A percentile compares a stretch with the other conserved stretches of the same genome.
Evolutionary conservation across 2,329 filamentous ascomycete genomes (phyloP).

Genomic region (Pezicula neosporulosa): DNA sequence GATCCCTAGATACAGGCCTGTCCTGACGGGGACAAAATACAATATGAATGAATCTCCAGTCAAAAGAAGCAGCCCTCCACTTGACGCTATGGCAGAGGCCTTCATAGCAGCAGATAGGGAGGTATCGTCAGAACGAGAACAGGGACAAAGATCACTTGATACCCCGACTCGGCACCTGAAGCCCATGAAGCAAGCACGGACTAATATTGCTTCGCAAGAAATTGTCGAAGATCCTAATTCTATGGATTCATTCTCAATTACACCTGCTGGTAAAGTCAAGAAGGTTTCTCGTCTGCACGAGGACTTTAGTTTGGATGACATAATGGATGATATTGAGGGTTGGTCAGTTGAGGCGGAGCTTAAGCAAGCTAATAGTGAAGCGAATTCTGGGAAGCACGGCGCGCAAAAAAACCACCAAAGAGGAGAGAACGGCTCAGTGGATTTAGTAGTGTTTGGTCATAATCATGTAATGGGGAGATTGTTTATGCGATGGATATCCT

Average conservation of each 20-base stretch:
- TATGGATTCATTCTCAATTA: not conserved
- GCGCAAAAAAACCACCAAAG: conserved; percentile 4
- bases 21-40: conserved; percentile 3
- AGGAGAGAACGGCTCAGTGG: conserved; percentile 17
- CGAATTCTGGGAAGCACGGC: conserved; percentile 5
- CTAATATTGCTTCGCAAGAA: conserved; percentile 8
- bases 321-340: conserved; percentile 27
- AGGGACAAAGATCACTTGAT: not conserved
- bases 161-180: conserved; percentile 37
- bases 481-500: not conserved
- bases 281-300: not conserved
- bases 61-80: conserved; percentile 33
- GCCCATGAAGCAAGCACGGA: conserved; percentile 36
- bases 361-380: conserved; percentile 24
- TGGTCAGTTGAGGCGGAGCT: conserved; percentile 37
- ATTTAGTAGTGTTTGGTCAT: conserved; percentile 9
- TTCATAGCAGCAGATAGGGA: conserved; percentile 42
- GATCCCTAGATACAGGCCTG: not conserved
- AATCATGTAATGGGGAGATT: not conserved
- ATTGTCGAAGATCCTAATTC: not conserved
- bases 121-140: conserved; percentile 11
- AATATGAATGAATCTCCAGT: conserved; percentile 5
- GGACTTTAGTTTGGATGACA: conserved; percentile 18
- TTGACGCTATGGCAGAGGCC: conserved; percentile 46
- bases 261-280: not conserved